A percentile compares a stretch with the other conserved stretches of the same genome.
phyloP scores from a whole-genome alignment of 345 rosid genomes.

The Syzygium grande region DNA sequence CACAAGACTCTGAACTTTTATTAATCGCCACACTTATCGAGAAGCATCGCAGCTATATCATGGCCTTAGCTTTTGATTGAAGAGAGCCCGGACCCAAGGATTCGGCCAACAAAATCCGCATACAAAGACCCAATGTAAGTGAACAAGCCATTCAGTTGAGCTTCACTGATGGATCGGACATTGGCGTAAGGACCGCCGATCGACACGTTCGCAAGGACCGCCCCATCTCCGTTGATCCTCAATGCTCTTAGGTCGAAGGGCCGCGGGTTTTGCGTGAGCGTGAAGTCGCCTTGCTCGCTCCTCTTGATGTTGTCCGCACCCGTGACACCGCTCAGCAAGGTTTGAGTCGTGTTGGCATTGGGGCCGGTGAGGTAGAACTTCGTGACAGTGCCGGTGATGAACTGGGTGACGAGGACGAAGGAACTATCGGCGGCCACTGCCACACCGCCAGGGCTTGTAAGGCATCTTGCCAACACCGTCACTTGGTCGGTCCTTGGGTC shows the following conservation, averaged over 20 bases:
- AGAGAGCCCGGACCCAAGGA: too few species aligned
- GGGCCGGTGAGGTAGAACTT: not conserved
- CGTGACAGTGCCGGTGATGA: not conserved
- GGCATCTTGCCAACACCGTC: not conserved
- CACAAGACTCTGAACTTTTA: not conserved
- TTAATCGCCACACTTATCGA: not conserved
- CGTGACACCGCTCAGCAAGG: not conserved
- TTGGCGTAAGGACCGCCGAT: not conserved
- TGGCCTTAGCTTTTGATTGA: too few species aligned
- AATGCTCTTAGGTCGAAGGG: not conserved
- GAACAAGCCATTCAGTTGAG: too few species aligned
- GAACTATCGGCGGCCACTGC: not conserved
- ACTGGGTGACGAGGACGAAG: not conserved
- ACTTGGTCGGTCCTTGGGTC: not conserved
- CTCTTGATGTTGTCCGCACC: not conserved
- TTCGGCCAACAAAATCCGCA: too few species aligned
- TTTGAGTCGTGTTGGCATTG: not conserved
- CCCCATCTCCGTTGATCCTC: not conserved
- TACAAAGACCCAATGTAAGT: too few species aligned
- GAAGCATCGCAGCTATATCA: too few species aligned
- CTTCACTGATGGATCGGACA: too few species aligned
- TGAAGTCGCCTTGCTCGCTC: not conserved
- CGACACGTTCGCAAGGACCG: not conserved
- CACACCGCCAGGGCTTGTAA: not conserved
- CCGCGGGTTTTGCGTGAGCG: accelerated